Evolutionary conservation across 805 yeast species (phyloP).

Genomic region (Candida michaelii): DNA sequence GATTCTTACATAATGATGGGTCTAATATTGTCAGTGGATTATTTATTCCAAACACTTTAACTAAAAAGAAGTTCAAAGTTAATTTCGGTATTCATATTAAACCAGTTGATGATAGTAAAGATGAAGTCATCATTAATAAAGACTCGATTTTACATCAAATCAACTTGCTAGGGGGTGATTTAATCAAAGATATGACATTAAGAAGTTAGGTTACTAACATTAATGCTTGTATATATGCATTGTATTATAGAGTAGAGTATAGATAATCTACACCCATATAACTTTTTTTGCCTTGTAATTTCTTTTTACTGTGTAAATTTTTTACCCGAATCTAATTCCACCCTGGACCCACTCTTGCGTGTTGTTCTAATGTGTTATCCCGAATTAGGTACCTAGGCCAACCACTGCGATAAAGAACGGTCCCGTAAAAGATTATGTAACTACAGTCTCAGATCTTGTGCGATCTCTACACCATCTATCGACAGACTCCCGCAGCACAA

Average conservation of each 20-base stretch:
- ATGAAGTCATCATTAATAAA: conserved; percentile 61
- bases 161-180: conserved; percentile 63
- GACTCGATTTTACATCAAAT: conserved; percentile 77
- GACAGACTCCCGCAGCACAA: no score
- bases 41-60: conserved; percentile 64
- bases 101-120: conserved; percentile 54
- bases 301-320: no score
- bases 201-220: no score
- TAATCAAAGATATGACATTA: conserved; percentile 27
- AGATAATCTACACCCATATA: not conserved
- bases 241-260: conserved; percentile 1
- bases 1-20: conserved; percentile 53
- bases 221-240: conserved; percentile 1
- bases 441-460: not conserved
- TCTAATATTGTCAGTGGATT: conserved; percentile 74
- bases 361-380: no score
- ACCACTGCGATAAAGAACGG: no score
- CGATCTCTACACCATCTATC: no score
- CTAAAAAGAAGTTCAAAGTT: conserved; percentile 71
- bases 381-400: no score
- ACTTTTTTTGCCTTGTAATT: not conserved
- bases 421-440: no score
- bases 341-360: no score
- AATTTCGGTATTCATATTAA: conserved; percentile 71
- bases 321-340: no score